A percentile compares a stretch with the other conserved stretches of the same genome.
These are phyloP conservation scores for Coelastrella sp. DNA, from an alignment of 139 green algal species.

Conservation along the genomic window DNA sequence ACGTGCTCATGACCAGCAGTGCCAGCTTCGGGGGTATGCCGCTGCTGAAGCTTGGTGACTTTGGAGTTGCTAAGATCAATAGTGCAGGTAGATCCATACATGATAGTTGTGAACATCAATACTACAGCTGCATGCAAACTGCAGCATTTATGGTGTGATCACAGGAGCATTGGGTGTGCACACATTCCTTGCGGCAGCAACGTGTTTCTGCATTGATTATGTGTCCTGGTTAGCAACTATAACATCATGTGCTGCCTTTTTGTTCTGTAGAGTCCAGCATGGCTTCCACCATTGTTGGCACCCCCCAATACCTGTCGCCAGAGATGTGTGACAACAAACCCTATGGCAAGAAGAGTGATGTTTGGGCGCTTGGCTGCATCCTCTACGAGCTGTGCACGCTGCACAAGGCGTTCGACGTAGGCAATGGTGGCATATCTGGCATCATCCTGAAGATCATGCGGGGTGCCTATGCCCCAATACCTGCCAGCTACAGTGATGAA, in stretches of 20 bases:
- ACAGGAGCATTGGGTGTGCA: too few species aligned
- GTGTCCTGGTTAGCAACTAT: too few species aligned
- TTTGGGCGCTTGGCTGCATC: conserved; percentile 70
- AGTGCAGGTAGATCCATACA: neutral
- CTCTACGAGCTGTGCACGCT: conserved; percentile 66
- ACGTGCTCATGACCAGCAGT: conserved; percentile 52
- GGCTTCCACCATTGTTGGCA: conserved; percentile 56
- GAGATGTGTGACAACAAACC: conserved; percentile 54
- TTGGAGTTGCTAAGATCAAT: conserved; percentile 54
- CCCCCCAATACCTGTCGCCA: conserved; percentile 47
- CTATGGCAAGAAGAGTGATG: conserved; percentile 58
- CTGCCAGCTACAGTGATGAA: conserved; percentile 34
- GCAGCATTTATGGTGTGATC: too few species aligned
- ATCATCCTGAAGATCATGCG: conserved; percentile 60
- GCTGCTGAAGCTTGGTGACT: conserved; percentile 80
- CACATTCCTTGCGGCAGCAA: too few species aligned
- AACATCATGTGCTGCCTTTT: neutral
- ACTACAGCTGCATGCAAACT: too few species aligned
- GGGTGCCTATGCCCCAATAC: conserved; percentile 35
- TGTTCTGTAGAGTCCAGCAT: conserved; percentile 50
- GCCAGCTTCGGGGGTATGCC: conserved; percentile 30
- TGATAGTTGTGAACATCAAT: neutral
- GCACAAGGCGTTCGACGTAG: conserved; percentile 58
- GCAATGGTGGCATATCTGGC: conserved; percentile 49
- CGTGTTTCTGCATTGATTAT: neutral